Conservation (phyloP, 352 stramenopile species). For the Pythium biforme region DNA sequence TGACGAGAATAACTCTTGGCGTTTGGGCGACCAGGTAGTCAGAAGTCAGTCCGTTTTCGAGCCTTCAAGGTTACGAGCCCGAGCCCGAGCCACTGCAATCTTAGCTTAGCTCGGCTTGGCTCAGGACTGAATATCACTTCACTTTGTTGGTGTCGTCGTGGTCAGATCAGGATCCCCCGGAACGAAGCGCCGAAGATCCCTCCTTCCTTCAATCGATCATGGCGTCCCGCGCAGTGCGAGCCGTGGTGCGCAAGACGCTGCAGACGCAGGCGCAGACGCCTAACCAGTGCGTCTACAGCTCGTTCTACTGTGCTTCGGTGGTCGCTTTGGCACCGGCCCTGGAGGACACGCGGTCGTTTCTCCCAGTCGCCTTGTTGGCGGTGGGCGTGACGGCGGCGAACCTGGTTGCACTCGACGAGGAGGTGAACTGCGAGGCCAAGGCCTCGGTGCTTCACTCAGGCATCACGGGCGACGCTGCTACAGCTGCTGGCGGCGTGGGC, state of each 20-base stretch:
- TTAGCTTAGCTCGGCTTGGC: conserved; percentile 13
- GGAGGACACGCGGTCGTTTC: neutral
- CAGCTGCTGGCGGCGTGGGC: neutral
- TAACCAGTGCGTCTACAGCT: neutral
- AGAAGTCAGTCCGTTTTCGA: conserved; percentile 1
- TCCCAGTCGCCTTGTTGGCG: neutral
- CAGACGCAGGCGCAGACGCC: neutral
- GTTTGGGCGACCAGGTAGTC: conserved; percentile 12
- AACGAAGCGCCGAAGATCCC: neutral
- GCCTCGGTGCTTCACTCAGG: neutral
- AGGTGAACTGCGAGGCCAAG: conserved; percentile 19
- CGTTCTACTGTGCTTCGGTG: neutral
- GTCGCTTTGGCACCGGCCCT: neutral
- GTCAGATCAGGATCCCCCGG: neutral
- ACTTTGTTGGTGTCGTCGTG: neutral
- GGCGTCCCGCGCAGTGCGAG: neutral
- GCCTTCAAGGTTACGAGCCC: conserved; percentile 14
- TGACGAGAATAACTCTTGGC: neutral
- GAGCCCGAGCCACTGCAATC: neutral
- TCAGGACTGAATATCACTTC: neutral
- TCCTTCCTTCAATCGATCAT: neutral
- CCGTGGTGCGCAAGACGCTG: conserved; percentile 8
- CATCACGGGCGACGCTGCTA: too few relatives aligned
- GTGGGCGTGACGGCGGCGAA: neutral
- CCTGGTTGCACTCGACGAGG: neutral